Evolutionary conservation across 106 monocot species (phyloP).

Genomic region (Dendrobium chrysotoxum): DNA sequence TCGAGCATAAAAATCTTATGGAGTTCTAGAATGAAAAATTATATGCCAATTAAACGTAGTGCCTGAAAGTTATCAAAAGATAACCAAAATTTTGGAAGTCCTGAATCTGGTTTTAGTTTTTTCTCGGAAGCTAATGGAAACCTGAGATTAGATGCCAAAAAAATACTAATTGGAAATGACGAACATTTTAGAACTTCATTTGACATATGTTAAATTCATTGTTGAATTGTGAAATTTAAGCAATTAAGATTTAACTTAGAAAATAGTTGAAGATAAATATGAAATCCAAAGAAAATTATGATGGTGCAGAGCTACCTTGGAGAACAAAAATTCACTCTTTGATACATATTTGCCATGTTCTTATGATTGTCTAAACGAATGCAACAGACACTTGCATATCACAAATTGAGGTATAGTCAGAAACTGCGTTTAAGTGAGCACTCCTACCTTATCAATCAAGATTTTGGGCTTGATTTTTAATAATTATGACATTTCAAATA

Average conservation of each 20-base stretch:
- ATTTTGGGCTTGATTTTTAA: no score
- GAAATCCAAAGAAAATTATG: background rate
- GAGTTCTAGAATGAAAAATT: background rate
- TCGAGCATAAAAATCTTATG: background rate
- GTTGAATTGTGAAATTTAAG: background rate
- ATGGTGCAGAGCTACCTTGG: no score
- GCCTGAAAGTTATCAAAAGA: background rate
- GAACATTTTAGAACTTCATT: background rate
- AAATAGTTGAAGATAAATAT: background rate
- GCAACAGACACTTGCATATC: background rate
- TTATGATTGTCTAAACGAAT: background rate
- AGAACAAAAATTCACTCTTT: background rate
- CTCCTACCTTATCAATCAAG: no score
- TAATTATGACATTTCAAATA: no score
- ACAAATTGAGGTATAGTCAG: background rate
- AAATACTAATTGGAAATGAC: background rate
- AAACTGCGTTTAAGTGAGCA: no score
- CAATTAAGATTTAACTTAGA: background rate
- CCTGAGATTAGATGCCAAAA: background rate
- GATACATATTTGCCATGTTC: background rate
- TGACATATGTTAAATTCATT: background rate
- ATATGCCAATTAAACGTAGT: background rate
- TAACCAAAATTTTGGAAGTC: background rate
- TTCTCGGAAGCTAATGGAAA: background rate
- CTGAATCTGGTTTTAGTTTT: background rate